Evolutionary conservation across 192 early-diverging fungal species (phyloP), one percentile per base, ranked within the genome.

Genomic region (Endogone sp.): DNA sequence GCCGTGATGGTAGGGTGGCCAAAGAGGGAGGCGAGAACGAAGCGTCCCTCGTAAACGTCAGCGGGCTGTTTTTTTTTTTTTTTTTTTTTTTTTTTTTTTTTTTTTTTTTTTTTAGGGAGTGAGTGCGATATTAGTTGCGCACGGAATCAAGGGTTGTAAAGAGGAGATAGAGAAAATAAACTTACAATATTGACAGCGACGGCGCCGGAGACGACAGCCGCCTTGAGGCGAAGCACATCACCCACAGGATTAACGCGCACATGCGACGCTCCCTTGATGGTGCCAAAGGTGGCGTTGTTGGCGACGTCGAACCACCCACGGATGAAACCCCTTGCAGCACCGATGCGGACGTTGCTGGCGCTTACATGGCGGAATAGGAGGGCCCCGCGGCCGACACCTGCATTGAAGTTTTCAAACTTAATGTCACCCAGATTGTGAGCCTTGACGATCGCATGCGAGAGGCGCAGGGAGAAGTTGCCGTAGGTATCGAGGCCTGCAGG

Each of bases 341-440:
- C 67, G 9, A 74, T 28, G 16, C 60, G n/a, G 29, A 74, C 55
- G 27, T 68, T 56, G 56, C 65, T 59, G 44, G 62, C 72, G 31
- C 32, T 64, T 49, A 74, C 54, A 29, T 66, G 67, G 3, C 66
- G 59, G 23, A 75, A 75, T 9, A 63, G 26, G 29, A 75, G 66
- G 27, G 68, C 61, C 21, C 73, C 73, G n/a, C 29, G 64, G 28
- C 68, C 73, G 27, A 75, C 63, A 55, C 73, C 73, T n/a, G 64
- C 68, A 29, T 56, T 65, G 29, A 75, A 56, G 8, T 65, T 59
- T 13, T 65, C 64, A 69, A 75, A 75, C 28, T 58, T 44, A 11
- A 75, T 60, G 3, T 24, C 59, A 3, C 60, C 37, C 29, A 75
- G 63, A 2, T 26, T 56, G 37, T 49, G 16, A 16, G 58, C 64